Base-by-base conservation (phyloP, 2,329 filamentous ascomycete genomes). In the Neopestalotiopsis clavispora region DNA sequence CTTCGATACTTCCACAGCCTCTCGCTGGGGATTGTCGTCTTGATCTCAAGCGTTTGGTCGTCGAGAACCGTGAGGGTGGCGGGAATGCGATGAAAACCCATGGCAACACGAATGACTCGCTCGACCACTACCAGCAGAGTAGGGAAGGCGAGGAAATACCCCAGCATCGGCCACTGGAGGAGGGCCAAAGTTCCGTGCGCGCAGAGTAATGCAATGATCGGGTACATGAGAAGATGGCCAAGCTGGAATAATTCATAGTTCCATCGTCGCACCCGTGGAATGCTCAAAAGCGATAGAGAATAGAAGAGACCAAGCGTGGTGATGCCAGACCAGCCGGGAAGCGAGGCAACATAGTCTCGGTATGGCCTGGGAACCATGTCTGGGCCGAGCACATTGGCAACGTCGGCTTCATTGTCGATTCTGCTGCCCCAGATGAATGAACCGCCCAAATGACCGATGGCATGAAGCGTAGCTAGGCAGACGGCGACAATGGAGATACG, bases 231-330 rank as follows among this genome's bases (percentile, higher is more conserved):
- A 6, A 89, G 70, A 71, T 89, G 87, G 0, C 83, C 85, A 0
- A 88, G 78, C 71, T 89, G 87, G 70, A 90, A 90, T 23, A 88
- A 72, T 71, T 90, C 85, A 66, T 89, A 89, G 71, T 82, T 86
- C 81, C 83, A 83, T 14, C 78, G 82, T 0, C 87, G 80, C 0
- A 89, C 79, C 38, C 79, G 80, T 0, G 87, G 86, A 70, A 86
- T 83, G 67, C 85, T 87, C 42, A 87, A 74, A 0, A 84, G 68
- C 0, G 81, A 81, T 0, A 89, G 78, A 0, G 83, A 71, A 69
- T 85, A 89, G 75, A 89, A 87, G 0, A 86, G 78, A 0, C 82
- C 80, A 0, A 89, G 76, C 0, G 83, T 82, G 0, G 81, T 80
- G 4, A 89, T 75, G 0, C 87, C 87, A 0, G 82, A 86, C 77